phyloP scores from a whole-genome alignment of 2,329 filamentous ascomycete species.

The Polychaeton citri region DNA sequence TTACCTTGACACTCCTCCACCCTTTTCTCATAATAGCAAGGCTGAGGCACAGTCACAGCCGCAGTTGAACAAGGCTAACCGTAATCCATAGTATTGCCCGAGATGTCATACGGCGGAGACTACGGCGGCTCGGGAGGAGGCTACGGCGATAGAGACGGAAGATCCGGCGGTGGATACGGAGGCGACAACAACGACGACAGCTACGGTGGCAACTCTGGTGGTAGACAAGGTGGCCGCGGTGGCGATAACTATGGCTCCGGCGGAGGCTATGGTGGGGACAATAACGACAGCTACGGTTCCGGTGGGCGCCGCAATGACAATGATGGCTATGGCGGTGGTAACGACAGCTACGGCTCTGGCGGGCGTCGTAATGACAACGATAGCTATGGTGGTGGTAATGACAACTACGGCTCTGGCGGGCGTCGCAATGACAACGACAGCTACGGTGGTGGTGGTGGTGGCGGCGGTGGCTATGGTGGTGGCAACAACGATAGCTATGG shows the following conservation, averaged over 20 bases:
- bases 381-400: conserved; percentile 7
- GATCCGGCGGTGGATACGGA: conserved; percentile 3
- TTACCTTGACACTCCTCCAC: too few species aligned
- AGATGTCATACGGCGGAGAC: conserved; percentile 22
- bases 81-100: conserved; percentile 2
- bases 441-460: conserved; percentile 6
- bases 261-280: conserved; percentile 8
- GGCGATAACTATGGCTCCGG: conserved; percentile 6
- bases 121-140: conserved; percentile 4
- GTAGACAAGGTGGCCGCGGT: conserved; percentile 4
- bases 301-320: conserved; percentile 3
- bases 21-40: too few species aligned
- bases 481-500: conserved; percentile 8
- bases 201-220: conserved; percentile 10
- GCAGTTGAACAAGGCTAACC: too few species aligned
- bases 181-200: conserved; percentile 4
- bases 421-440: conserved; percentile 2
- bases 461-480: conserved; percentile 8
- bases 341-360: conserved; percentile 9
- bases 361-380: conserved; percentile 2
- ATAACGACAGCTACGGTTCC: conserved; percentile 2
- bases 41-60: neutral
- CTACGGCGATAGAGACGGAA: conserved; percentile 1
- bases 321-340: conserved; percentile 9
- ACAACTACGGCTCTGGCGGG: conserved; percentile 6